These are phyloP conservation scores for Diplodia seriata DNA, from an alignment of 2,329 filamentous ascomycete species.

Conservation along the genomic window DNA sequence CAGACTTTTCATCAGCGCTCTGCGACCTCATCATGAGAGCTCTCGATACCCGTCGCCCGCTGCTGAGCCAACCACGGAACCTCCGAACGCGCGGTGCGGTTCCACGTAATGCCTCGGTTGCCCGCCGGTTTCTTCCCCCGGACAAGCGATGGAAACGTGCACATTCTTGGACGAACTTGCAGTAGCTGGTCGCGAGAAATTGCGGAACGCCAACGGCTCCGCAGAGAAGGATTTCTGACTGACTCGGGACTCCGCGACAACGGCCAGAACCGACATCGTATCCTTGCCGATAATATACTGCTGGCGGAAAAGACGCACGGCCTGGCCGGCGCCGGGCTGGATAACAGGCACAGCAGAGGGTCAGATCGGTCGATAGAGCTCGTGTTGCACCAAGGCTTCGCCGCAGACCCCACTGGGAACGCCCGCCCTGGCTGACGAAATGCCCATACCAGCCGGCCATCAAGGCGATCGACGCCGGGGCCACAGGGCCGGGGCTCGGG, in stretches of 20 bases:
- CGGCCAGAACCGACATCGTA: not conserved
- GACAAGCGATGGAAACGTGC: not conserved
- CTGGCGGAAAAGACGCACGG: constrained; percentile 19
- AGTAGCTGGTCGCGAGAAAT: constrained; percentile 25
- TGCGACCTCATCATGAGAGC: constrained; percentile 13
- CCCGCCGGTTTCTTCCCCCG: not conserved
- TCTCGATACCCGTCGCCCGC: not conserved
- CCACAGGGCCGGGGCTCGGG: not conserved
- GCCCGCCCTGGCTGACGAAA: constrained; percentile 7
- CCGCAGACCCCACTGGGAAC: constrained; percentile 15
- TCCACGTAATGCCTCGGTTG: constrained; percentile 20
- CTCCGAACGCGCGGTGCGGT: not conserved
- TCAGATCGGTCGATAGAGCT: constrained; percentile 25
- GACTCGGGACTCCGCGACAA: not conserved
- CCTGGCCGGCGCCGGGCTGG: constrained; percentile 8
- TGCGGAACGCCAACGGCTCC: not conserved
- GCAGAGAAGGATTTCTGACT: not conserved
- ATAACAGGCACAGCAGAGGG: not conserved
- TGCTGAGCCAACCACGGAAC: not conserved
- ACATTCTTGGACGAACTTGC: constrained; percentile 4
- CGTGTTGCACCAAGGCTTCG: constrained; percentile 26
- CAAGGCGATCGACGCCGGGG: constrained; percentile 20
- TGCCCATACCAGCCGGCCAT: not conserved
- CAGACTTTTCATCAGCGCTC: not conserved
- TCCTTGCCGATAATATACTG: constrained; percentile 4